Evolutionary conservation across 2,329 filamentous ascomycete species (phyloP).

Genomic region (Fusarium humuli): DNA sequence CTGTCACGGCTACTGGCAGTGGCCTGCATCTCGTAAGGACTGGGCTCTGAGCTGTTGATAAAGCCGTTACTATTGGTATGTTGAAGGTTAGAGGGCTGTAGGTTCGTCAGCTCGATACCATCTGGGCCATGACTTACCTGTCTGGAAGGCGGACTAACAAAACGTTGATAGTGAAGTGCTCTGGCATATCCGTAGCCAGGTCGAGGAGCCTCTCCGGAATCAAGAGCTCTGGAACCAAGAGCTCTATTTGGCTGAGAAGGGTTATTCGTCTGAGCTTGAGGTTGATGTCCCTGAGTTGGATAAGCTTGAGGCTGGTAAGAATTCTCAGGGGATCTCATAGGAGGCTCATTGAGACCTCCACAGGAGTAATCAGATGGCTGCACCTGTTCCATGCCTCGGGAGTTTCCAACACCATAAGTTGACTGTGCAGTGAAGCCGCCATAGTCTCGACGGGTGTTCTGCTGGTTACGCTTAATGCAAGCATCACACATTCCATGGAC

Average conservation of each 20-base stretch:
- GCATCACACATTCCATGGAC: neutral
- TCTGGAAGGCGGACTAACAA: neutral
- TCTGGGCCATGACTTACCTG: slow-evolving; percentile 5
- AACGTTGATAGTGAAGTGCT: neutral
- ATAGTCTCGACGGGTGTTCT: neutral
- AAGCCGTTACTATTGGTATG: neutral
- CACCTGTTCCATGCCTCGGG: neutral
- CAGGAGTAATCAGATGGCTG: neutral
- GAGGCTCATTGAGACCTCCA: neutral
- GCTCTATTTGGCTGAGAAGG: neutral
- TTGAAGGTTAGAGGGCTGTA: slow-evolving; percentile 2
- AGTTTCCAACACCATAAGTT: neutral
- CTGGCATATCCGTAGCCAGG: neutral
- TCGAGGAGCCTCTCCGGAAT: neutral
- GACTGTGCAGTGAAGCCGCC: slow-evolving; percentile 1
- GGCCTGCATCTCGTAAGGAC: neutral
- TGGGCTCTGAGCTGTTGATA: neutral
- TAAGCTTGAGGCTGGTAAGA: slow-evolving; percentile 1
- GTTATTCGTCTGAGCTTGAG: neutral
- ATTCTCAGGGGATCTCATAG: neutral
- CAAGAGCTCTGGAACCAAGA: neutral
- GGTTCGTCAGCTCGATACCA: slow-evolving; percentile 11
- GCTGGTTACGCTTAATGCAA: neutral
- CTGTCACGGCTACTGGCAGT: neutral
- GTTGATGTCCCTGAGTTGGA: neutral